Base-by-base conservation (phyloP, 1,139 yeast genomes). In the Yamadazyma dushanensis region DNA sequence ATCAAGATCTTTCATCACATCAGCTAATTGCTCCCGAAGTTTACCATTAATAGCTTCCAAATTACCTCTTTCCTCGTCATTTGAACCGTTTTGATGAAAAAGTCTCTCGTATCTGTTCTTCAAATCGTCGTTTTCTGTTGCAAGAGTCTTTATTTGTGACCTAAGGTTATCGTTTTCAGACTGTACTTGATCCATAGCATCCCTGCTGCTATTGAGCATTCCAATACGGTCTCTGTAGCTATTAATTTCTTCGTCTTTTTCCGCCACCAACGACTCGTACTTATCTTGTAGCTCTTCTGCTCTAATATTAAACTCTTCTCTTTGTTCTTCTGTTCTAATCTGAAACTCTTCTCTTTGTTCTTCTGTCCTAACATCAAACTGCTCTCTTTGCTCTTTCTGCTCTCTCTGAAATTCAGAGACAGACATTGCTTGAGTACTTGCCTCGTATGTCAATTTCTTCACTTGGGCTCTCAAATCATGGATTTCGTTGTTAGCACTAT, bases 401-500 rank as follows among this genome's bases (percentile, higher is more conserved):
- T 26, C n/a, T 10, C 31, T n/a, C 10, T 34, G 34, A 16, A 22
- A 30, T 10, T 24, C 34, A 9, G 34, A 30, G 6, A 15, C 21
- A 14, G 27, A 25, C 27, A 25, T 25, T n/a, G 27, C 27, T n/a
- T 25, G 27, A 16, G 19, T 6, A n/a, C n/a, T 13, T 13, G 15
- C 31, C 6, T 19, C 31, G n/a, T 29, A 10, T 4, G 26, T n/a
- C 17, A 35, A 26, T 16, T 36, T 23, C 25, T 24, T 26, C 19
- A 33, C 35, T 18, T 22, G 24, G 19, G 11, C 16, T n/a, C 32
- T 11, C 17, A 38, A 26, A n/a, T 25, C 18, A 20, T 37, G 31
- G n/a, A 41, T 38, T 22, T 47, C 44, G 14, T 34, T 34, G 8
- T 37, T 21, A 3, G 42, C 37, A 43, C 40, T 59, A 36, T 51